These are phyloP conservation scores for Pluteus cervinus DNA, from an alignment of 768 basidiomycete species.

Conservation along the genomic window DNA sequence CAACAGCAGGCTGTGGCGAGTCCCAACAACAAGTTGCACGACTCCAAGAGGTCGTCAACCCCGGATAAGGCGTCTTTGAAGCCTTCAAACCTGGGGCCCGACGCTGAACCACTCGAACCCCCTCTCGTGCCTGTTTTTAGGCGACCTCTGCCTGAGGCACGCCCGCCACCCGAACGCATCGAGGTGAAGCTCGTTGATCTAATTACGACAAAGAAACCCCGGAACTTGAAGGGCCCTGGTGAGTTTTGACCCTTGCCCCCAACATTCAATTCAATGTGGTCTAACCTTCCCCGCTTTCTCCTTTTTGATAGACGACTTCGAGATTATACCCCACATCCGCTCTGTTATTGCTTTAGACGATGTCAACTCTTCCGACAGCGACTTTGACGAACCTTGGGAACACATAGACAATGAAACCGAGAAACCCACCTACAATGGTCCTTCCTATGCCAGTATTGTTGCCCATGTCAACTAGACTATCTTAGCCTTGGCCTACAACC, in stretches of 20 bases:
- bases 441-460: slow-evolving; percentile 38
- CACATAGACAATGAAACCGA: slow-evolving; percentile 28
- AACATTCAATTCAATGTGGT: slow-evolving; percentile 2
- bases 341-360: slow-evolving; percentile 59
- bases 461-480: slow-evolving; percentile 8
- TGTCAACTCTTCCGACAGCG: slow-evolving; percentile 27
- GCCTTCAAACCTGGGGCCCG: too few species aligned
- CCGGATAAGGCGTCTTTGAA: slow-evolving; percentile 12
- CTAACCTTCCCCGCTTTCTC: neutral
- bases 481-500: too few species aligned
- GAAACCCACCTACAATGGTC: slow-evolving; percentile 14
- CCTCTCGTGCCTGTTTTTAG: too few species aligned
- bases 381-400: slow-evolving; percentile 55
- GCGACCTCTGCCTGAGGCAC: too few species aligned
- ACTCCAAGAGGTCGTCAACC: slow-evolving; percentile 1
- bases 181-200: slow-evolving; percentile 29
- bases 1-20: slow-evolving; percentile 1
- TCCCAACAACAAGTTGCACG: slow-evolving; percentile 3
- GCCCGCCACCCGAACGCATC: too few species aligned
- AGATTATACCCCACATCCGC: slow-evolving; percentile 46
- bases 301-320: slow-evolving; percentile 45
- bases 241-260: slow-evolving; percentile 6
- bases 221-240: slow-evolving; percentile 35
- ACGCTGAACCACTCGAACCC: too few species aligned
- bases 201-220: slow-evolving; percentile 27